These are phyloP conservation scores for Trametes hirsuta DNA, from an alignment of 1,284 basidiomycete genomes.

Conservation along the genomic window DNA sequence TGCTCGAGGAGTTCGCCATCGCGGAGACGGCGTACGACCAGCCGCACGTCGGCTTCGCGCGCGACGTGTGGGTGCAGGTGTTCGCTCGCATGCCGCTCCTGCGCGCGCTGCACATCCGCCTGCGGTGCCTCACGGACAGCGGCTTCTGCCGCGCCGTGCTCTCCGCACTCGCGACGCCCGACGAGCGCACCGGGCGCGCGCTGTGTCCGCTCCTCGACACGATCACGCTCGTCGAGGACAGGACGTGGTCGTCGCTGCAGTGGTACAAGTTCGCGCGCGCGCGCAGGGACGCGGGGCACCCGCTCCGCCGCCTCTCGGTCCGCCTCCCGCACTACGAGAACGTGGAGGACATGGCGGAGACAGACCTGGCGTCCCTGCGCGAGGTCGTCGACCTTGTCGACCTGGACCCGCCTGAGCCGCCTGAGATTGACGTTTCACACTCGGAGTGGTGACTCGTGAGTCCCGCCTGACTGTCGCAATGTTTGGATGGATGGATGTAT, in stretches of 20 bases:
- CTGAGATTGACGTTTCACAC: conserved; percentile 26
- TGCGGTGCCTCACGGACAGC: conserved; percentile 33
- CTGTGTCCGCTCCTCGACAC: conserved; percentile 33
- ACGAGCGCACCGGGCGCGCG: conserved; percentile 26
- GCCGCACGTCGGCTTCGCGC: conserved; percentile 30
- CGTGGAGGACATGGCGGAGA: conserved; percentile 35
- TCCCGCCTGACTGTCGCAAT: not conserved
- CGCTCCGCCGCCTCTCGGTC: conserved; percentile 33
- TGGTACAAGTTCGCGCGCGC: conserved; percentile 32
- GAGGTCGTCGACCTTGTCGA: conserved; percentile 34
- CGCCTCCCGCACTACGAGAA: conserved; percentile 35
- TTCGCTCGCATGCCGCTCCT: conserved; percentile 34
- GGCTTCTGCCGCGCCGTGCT: conserved; percentile 34
- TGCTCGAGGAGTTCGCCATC: conserved; percentile 35
- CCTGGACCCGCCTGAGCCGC: conserved; percentile 30
- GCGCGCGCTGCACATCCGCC: conserved; percentile 31
- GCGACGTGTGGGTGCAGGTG: conserved; percentile 31
- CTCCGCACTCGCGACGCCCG: conserved; percentile 30
- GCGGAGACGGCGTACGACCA: conserved; percentile 32
- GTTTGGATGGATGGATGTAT: not conserved
- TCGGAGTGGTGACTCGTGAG: conserved; percentile 23
- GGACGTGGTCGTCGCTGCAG: conserved; percentile 37
- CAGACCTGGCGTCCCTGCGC: conserved; percentile 32
- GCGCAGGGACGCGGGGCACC: conserved; percentile 28
- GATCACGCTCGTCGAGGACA: conserved; percentile 32